Evolutionary conservation across 78 protist genomes (phyloP).

Genomic region (Protostelium mycophagum): DNA sequence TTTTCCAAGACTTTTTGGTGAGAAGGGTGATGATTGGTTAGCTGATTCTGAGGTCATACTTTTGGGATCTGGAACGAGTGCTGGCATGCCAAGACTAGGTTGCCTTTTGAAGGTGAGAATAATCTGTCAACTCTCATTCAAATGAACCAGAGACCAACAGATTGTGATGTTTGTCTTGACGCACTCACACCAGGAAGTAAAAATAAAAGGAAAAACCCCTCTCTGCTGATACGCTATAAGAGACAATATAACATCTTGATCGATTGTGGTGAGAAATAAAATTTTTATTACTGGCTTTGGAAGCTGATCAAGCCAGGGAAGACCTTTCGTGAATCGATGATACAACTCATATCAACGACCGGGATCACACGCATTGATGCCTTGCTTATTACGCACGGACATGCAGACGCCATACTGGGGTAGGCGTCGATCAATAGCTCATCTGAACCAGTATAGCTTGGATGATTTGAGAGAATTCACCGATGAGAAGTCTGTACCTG

Average conservation of each 20-base stretch:
- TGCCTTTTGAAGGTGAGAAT: background rate
- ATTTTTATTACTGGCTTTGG: background rate
- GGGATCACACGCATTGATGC: background rate
- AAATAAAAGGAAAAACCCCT: background rate
- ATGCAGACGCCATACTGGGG: background rate
- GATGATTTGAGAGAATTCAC: background rate
- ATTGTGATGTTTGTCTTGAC: background rate
- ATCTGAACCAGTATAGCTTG: background rate
- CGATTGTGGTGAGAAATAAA: background rate
- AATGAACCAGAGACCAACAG: background rate
- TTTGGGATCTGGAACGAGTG: background rate
- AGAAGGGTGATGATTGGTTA: too few relatives aligned
- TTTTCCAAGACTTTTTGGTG: too few relatives aligned
- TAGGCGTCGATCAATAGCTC: background rate
- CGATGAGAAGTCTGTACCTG: background rate
- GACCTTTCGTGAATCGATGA: background rate
- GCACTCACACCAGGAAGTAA: background rate
- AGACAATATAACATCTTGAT: background rate
- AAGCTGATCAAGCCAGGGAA: background rate
- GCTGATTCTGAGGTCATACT: background rate
- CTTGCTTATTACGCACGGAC: background rate
- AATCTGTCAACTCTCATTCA: background rate
- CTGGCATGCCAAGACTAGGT: background rate
- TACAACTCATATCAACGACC: background rate
- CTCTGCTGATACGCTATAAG: background rate